phyloP scores from a whole-genome alignment of 352 stramenopile species.

The Globisporangium yorkense region DNA sequence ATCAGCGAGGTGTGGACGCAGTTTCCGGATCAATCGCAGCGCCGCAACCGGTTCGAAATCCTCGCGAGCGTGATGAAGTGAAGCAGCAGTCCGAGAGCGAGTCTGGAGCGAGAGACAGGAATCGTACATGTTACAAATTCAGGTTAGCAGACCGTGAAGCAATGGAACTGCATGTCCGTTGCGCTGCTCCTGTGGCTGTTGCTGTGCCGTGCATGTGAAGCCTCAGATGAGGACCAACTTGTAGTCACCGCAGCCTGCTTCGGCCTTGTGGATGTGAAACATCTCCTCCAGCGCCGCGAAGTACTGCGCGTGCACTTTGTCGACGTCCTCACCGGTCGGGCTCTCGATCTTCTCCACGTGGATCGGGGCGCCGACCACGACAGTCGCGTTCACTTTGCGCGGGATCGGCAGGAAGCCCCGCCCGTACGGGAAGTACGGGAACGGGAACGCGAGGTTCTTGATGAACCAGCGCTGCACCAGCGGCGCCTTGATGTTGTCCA shows the following conservation, averaged over 20 bases:
- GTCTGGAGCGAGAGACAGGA: background rate
- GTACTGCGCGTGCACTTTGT: constrained; percentile 58
- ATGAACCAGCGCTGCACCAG: constrained; percentile 74
- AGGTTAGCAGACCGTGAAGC: background rate
- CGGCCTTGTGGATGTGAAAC: constrained; percentile 71
- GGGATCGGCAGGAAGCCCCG: constrained; percentile 61
- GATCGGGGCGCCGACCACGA: constrained; percentile 64
- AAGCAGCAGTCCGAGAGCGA: background rate
- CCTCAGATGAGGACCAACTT: constrained; percentile 56
- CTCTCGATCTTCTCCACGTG: constrained; percentile 35
- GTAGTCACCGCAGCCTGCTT: constrained; percentile 67
- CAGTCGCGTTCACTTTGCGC: constrained; percentile 45
- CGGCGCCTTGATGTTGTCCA: constrained; percentile 78
- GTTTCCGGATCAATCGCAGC: constrained; percentile 43
- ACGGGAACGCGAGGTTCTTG: constrained; percentile 70
- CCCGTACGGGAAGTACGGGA: constrained; percentile 77
- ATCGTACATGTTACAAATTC: background rate
- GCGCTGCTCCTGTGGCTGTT: background rate
- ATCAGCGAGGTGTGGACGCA: constrained; percentile 40
- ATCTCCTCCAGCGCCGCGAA: constrained; percentile 47
- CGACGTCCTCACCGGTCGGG: constrained; percentile 49
- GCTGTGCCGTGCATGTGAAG: background rate
- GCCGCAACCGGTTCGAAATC: constrained; percentile 51
- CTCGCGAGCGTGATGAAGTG: constrained; percentile 23
- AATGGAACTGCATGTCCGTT: background rate